A percentile compares a stretch with the other conserved stretches of the same genome.
Conservation (phyloP, 495 filamentous ascomycete species). For the Echria macrotheca region DNA sequence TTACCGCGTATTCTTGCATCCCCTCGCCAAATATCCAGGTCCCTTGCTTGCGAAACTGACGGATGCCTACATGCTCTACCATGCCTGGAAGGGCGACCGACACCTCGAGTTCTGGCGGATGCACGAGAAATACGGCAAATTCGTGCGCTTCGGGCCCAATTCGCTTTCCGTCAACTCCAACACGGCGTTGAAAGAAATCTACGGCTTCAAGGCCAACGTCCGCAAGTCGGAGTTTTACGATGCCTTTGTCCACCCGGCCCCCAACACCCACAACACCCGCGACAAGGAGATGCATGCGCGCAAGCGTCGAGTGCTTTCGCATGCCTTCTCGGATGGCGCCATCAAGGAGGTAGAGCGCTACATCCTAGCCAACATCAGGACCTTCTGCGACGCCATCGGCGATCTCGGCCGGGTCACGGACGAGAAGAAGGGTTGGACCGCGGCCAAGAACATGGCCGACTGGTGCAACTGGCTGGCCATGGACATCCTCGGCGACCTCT, state of each 20-base stretch:
- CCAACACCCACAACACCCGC: conserved; percentile 56
- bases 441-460: conserved; percentile 51
- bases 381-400: conserved; percentile 46
- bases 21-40: conserved; percentile 61
- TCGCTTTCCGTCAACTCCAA: conserved; percentile 54
- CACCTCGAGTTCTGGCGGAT: conserved; percentile 54
- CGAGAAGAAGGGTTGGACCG: conserved; percentile 40
- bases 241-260: conserved; percentile 53
- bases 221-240: conserved; percentile 60
- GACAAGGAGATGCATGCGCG: conserved; percentile 56
- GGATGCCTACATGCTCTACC: conserved; percentile 49
- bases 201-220: conserved; percentile 56
- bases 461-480: conserved; percentile 65
- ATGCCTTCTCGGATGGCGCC: conserved; percentile 56
- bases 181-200: conserved; percentile 55
- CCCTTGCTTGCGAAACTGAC: conserved; percentile 55
- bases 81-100: conserved; percentile 53
- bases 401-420: conserved; percentile 28
- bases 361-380: conserved; percentile 48
- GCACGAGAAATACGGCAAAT: conserved; percentile 53
- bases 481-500: conserved; percentile 67
- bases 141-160: conserved; percentile 59
- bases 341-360: conserved; percentile 54
- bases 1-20: conserved; percentile 58
- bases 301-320: conserved; percentile 57